Conservation (phyloP, 192 early-diverging fungal species). For the Backusella mclennaniae region DNA sequence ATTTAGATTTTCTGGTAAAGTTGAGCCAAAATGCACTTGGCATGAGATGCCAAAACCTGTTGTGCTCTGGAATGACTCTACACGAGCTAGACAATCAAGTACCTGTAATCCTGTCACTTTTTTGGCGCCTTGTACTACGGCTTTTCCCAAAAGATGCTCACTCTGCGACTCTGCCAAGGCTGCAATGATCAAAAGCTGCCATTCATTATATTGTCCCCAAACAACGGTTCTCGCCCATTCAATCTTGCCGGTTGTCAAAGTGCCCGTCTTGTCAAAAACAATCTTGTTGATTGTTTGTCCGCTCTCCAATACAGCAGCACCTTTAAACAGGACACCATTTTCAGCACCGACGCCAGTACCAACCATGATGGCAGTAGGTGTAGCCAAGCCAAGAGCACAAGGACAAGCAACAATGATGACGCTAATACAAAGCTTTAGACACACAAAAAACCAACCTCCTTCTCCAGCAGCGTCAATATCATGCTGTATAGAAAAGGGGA, state of each 20-base stretch:
- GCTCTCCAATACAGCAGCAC: conserved; percentile 79
- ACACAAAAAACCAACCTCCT: conserved; percentile 70
- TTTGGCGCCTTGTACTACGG: conserved; percentile 62
- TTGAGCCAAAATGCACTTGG: background rate
- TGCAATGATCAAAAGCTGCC: conserved; percentile 30
- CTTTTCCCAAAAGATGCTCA: conserved; percentile 88
- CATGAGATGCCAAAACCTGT: conserved; percentile 37
- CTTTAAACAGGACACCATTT: conserved; percentile 95
- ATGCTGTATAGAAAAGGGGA: conserved; percentile 32
- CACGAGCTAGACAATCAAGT: conserved; percentile 37
- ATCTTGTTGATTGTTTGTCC: conserved; percentile 80
- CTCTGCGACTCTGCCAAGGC: conserved; percentile 79
- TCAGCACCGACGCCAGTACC: conserved; percentile 95
- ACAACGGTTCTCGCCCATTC: conserved; percentile 50
- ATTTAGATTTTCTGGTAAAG: background rate
- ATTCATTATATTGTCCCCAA: conserved; percentile 6
- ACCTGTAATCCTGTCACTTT: conserved; percentile 24
- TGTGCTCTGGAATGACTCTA: conserved; percentile 61
- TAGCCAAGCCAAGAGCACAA: conserved; percentile 93
- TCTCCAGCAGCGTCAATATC: conserved; percentile 48
- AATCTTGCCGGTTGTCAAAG: conserved; percentile 77
- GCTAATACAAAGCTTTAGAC: conserved; percentile 84
- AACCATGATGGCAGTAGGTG: conserved; percentile 98
- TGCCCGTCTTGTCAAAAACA: conserved; percentile 98
- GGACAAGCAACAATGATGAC: conserved; percentile 97